Conservation (phyloP, 495 filamentous ascomycete genomes). For the Neurospora sp. region DNA sequence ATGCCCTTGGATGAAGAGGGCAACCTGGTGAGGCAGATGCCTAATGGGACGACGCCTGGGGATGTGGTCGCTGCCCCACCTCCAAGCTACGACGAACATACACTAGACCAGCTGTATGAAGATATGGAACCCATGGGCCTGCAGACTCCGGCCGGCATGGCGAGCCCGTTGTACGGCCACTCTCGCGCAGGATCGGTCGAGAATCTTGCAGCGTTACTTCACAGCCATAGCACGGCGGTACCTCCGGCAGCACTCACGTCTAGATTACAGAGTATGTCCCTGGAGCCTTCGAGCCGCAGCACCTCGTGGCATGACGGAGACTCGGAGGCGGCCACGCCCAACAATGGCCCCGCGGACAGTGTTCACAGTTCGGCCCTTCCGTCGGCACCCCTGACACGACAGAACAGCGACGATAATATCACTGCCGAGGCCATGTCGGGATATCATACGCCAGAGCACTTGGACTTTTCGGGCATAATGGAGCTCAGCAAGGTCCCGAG, state of each 20-base stretch:
- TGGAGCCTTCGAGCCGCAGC: conserved; percentile 26
- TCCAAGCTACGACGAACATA: conserved; percentile 78
- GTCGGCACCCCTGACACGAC: conserved; percentile 40
- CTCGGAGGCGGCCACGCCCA: conserved; percentile 24
- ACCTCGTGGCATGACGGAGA: conserved; percentile 19
- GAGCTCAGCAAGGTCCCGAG: conserved; percentile 67
- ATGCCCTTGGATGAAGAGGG: conserved; percentile 75
- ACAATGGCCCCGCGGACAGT: conserved; percentile 13
- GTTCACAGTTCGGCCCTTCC: conserved; percentile 19
- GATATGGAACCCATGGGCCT: conserved; percentile 68
- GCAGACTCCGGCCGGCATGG: conserved; percentile 60
- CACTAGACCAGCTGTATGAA: conserved; percentile 79
- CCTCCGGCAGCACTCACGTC: conserved; percentile 52
- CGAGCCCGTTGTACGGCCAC: conserved; percentile 64
- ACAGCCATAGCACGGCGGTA: conserved; percentile 34
- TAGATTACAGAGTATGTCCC: conserved; percentile 50
- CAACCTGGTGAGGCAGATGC: conserved; percentile 48
- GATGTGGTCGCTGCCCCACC: conserved; percentile 52
- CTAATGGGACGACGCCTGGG: conserved; percentile 21
- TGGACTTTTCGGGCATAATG: conserved; percentile 52
- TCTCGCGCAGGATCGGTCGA: conserved; percentile 72
- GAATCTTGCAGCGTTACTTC: conserved; percentile 48
- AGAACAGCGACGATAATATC: conserved; percentile 51
- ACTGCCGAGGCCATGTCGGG: conserved; percentile 4
- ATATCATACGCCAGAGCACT: conserved; percentile 40